Conservation (phyloP, 371 early-diverging fungal species). For the Zychaea mexicana region DNA sequence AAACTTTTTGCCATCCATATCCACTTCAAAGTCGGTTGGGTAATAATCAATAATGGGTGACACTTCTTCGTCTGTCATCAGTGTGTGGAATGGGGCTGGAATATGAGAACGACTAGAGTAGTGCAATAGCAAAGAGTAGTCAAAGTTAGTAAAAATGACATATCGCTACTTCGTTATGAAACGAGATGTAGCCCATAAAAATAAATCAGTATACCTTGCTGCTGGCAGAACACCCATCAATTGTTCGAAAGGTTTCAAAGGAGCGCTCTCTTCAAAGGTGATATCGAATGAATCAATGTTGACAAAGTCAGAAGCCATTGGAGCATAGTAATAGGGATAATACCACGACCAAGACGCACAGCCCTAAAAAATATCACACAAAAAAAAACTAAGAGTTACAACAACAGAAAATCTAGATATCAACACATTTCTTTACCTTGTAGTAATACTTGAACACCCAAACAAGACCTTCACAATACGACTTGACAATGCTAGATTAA, state of each 20-base stretch:
- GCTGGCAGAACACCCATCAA: constrained; percentile 98
- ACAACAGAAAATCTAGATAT: neutral
- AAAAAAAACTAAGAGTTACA: neutral
- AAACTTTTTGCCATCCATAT: constrained; percentile 98
- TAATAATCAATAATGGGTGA: constrained; percentile 94
- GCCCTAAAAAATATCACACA: constrained; percentile 38
- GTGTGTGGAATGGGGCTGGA: constrained; percentile 74
- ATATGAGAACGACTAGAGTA: constrained; percentile 73
- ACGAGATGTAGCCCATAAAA: too few relatives aligned
- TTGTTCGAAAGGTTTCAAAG: constrained; percentile 97
- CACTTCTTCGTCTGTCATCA: constrained; percentile 82
- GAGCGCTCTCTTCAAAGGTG: constrained; percentile 79
- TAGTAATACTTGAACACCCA: constrained; percentile 99
- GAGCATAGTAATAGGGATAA: constrained; percentile 98
- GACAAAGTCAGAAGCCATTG: constrained; percentile 91
- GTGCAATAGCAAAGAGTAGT: neutral
- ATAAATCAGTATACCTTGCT: constrained; percentile 53
- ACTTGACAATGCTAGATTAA: constrained; percentile 67
- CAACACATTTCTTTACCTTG: constrained; percentile 46
- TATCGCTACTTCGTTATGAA: too few relatives aligned
- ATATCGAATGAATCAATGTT: constrained; percentile 75
- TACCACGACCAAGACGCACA: constrained; percentile 98
- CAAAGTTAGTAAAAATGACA: neutral
- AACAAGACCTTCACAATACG: constrained; percentile 96
- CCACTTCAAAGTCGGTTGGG: constrained; percentile 90